Evolutionary conservation across 345 rosid species (phyloP).

Genomic region (Cardamine resedifolia): DNA sequence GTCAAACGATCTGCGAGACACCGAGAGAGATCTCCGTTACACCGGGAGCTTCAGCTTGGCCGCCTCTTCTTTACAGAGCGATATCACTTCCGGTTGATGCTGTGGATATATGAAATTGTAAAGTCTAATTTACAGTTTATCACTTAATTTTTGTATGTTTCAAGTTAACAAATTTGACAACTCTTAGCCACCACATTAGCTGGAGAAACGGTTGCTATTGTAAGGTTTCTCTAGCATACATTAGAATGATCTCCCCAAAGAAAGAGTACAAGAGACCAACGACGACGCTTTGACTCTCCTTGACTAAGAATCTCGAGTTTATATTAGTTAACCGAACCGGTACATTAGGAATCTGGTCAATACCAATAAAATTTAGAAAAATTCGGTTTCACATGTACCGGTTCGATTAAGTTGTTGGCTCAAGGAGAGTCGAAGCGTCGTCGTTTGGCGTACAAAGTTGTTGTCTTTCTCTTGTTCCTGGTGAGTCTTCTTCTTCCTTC

Average conservation of each 20-base stretch:
- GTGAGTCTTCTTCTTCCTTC: background rate
- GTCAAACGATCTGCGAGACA: constrained; percentile 34
- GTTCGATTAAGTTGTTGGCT: background rate
- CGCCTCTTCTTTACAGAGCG: constrained; percentile 62
- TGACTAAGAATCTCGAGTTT: background rate
- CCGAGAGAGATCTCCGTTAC: constrained; percentile 33
- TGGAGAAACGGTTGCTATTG: background rate
- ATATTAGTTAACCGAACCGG: background rate
- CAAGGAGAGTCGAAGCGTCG: constrained; percentile 14
- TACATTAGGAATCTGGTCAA: background rate
- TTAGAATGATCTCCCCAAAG: no score
- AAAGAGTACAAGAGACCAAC: no score
- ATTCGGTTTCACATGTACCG: background rate
- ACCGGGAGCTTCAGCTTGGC: constrained; percentile 52
- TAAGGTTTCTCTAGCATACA: no score
- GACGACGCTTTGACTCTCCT: background rate
- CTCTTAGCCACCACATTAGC: background rate
- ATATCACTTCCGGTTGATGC: constrained; percentile 92
- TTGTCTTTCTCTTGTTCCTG: constrained; percentile 8
- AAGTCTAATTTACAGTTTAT: background rate
- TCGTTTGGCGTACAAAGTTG: background rate
- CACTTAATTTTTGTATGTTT: background rate
- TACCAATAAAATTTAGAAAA: background rate
- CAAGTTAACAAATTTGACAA: constrained; percentile 5
- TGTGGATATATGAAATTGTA: constrained; percentile 53